Evolutionary conservation across 768 basidiomycete genomes (phyloP).

Genomic region (Termitomyces sp.): DNA sequence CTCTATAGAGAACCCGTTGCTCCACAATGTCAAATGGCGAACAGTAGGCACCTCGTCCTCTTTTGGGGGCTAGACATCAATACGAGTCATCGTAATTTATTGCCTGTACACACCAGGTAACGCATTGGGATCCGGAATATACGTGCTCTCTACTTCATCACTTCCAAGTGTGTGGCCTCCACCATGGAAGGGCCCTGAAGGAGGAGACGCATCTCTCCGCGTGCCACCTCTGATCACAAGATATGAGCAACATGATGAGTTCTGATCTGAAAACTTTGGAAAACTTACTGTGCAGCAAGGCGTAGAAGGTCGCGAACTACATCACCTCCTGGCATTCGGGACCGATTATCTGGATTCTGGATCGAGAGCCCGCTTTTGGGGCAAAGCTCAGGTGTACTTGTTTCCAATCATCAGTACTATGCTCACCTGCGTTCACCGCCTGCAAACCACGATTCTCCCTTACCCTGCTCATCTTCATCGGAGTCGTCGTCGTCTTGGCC

Average conservation of each 20-base stretch:
- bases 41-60: slow-evolving; percentile 49
- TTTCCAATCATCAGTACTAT: neutral
- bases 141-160: slow-evolving; percentile 79
- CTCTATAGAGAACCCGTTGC: slow-evolving; percentile 88
- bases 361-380: slow-evolving; percentile 74
- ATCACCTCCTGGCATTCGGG: slow-evolving; percentile 45
- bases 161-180: slow-evolving; percentile 84
- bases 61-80: neutral
- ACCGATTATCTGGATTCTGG: slow-evolving; percentile 68
- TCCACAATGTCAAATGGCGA: slow-evolving; percentile 87
- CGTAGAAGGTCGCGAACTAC: slow-evolving; percentile 70
- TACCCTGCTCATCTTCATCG: slow-evolving; percentile 49
- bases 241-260: neutral
- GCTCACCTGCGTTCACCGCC: slow-evolving; percentile 90
- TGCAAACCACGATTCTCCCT: slow-evolving; percentile 74
- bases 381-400: neutral
- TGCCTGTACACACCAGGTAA: slow-evolving; percentile 17
- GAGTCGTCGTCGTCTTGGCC: slow-evolving; percentile 29
- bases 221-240: slow-evolving; percentile 29
- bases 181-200: slow-evolving; percentile 49
- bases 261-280: neutral
- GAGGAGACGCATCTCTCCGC: slow-evolving; percentile 15
- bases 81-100: neutral
- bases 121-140: slow-evolving; percentile 67
- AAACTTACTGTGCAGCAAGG: slow-evolving; percentile 72